Conservation (phyloP, 116 monocot genomes). For the Phalaenopsis hybrid region DNA sequence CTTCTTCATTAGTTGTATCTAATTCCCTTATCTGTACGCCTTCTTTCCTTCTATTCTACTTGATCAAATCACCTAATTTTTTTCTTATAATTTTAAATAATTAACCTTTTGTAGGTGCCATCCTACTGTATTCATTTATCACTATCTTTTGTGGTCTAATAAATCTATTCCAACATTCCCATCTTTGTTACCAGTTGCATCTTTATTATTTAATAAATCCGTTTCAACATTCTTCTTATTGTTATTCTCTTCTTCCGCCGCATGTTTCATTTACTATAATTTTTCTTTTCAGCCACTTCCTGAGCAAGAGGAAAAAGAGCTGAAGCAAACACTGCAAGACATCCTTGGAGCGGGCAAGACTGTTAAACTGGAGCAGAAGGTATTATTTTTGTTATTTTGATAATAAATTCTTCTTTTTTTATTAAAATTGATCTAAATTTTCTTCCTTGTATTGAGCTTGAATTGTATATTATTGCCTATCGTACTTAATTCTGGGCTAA, state of each 20-base stretch:
- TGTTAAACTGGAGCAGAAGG: constrained; percentile 78
- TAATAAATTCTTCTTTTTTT: not conserved
- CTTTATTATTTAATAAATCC: not conserved
- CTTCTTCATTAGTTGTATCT: too few relatives aligned
- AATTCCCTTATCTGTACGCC: too few relatives aligned
- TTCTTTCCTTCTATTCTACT: too few relatives aligned
- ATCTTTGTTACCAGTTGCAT: not conserved
- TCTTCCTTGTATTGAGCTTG: not conserved
- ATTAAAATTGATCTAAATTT: not conserved
- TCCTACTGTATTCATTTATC: not conserved
- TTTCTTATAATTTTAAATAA: too few relatives aligned
- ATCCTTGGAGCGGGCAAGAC: constrained; percentile 67
- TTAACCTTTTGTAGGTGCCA: too few relatives aligned
- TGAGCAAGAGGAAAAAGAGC: constrained; percentile 74
- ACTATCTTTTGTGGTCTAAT: not conserved
- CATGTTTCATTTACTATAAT: not conserved
- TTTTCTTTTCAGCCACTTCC: constrained; percentile 65
- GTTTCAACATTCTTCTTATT: not conserved
- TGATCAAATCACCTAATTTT: too few relatives aligned
- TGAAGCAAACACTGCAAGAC: constrained; percentile 58
- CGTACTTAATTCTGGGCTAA: not conserved
- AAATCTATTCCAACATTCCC: not conserved
- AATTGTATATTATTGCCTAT: not conserved
- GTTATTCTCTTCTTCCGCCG: not conserved
- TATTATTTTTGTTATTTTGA: constrained; percentile 13